Evolutionary conservation across 805 yeast genomes (phyloP), one percentile per base, ranked within the genome.

Genomic region (Monosporozyma aquatica): DNA sequence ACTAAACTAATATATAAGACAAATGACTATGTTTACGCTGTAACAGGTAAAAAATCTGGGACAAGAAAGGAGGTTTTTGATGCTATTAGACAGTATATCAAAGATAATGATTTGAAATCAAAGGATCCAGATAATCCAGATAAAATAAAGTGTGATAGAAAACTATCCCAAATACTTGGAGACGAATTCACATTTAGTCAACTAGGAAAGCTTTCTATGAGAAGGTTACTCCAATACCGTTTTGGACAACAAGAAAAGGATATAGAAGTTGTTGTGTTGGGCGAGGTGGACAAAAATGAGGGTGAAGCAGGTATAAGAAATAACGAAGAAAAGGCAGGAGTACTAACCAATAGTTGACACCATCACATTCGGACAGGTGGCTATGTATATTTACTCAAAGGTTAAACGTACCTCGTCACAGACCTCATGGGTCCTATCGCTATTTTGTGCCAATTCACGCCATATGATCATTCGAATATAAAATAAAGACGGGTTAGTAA

Each of bases 131-230:
- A 25, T 9, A 4, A 17, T 37, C 10, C 28, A 6, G 32, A 25
- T 18, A 20, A 37, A 37, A 18, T 37, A n/a, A n/a, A 26, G 13
- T 37, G 39, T 26, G 32, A 37, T 26, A 32, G 26, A 14, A 37
- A 26, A 26, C 26, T 37, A 18, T 7, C 23, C 3, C 11, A 26
- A 17, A 10, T 37, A 13, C 25, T 37, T 37, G 39, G 39, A 13
- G 20, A 25, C 5, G 13, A 32, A 5, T 32, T 32, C 35, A 32
- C 23, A 3, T 18, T 32, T 4, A 11, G 17, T 3, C 25, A 18
- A 18, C 8, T 26, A 13, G 18, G 24, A 18, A 20, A 26, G 11
- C 20, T 25, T 4, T 9, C 29, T 5, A 32, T 14, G 6, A 15
- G 13, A 3, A 26, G 17, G 18, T 26, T 37, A n/a, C n/a, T 26